Conservation (phyloP, 345 rosid genomes). For the Raphanus sativus region DNA sequence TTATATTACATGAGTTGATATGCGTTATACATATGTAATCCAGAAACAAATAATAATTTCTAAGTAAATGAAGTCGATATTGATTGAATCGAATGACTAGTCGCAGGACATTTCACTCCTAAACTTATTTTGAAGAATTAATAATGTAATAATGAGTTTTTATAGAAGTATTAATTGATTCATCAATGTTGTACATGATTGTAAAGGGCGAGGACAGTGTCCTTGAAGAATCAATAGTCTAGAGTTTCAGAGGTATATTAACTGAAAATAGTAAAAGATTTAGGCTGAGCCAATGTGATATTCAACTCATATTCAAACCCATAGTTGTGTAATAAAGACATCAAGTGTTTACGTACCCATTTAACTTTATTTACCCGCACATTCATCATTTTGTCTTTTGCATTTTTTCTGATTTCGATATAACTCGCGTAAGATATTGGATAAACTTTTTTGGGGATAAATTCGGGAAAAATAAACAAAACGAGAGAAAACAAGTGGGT, state of each 20-base stretch:
- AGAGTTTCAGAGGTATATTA: conserved; percentile 13
- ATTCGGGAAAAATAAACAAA: conserved; percentile 4
- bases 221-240: conserved; percentile 27
- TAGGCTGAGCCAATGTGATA: conserved; percentile 15
- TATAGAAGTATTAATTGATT: background rate
- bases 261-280: conserved; percentile 19
- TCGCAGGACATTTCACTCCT: background rate
- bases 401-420: conserved; percentile 3
- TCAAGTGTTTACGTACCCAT: conserved; percentile 17
- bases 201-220: conserved; percentile 12
- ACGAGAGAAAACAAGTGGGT: background rate
- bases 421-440: conserved; percentile 14
- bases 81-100: background rate
- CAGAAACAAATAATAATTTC: background rate
- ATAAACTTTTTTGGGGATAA: background rate
- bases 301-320: conserved; percentile 22
- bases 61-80: background rate
- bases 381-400: conserved; percentile 3
- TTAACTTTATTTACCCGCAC: conserved; percentile 32
- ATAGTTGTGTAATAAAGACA: conserved; percentile 20
- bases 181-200: conserved; percentile 3
- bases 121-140: background rate
- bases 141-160: background rate
- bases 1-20: background rate
- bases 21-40: background rate